phyloP scores from a whole-genome alignment of 1,284 basidiomycete species.

The Ceraceosorus bombacis region DNA sequence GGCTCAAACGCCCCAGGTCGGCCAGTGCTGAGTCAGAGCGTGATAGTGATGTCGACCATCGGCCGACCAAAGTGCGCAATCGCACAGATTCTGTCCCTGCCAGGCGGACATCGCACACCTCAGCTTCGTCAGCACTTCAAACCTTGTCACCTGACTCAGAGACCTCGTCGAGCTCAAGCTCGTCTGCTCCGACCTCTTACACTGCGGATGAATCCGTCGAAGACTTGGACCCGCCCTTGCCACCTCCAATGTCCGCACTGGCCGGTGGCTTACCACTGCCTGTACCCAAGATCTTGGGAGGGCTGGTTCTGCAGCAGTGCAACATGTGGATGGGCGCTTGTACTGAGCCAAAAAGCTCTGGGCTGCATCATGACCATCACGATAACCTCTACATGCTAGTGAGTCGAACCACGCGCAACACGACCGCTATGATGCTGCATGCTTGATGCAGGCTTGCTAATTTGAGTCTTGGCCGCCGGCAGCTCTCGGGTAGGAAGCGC shows the following conservation, averaged over 20 bases:
- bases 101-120: not conserved
- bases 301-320: slow-evolving; percentile 45
- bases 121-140: too few relatives aligned
- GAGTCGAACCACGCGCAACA: slow-evolving; percentile 4
- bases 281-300: slow-evolving; percentile 32
- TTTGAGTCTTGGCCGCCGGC: not conserved
- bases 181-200: not conserved
- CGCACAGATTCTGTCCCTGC: not conserved
- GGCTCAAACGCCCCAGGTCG: not conserved
- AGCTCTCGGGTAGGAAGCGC: slow-evolving; percentile 41
- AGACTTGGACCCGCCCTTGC: slow-evolving; percentile 33
- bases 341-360: slow-evolving; percentile 33
- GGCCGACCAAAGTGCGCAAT: not conserved
- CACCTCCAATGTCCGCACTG: slow-evolving; percentile 36
- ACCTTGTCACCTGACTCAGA: not conserved
- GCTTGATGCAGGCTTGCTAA: not conserved
- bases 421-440: not conserved
- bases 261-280: slow-evolving; percentile 38
- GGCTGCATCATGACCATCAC: slow-evolving; percentile 47
- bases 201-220: not conserved
- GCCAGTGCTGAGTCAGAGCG: too few relatives aligned
- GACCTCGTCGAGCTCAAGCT: not conserved
- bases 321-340: slow-evolving; percentile 45
- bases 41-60: too few relatives aligned
- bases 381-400: slow-evolving; percentile 45